Conservation (phyloP, 441 rosid genomes). For the Geranium incanum region DNA sequence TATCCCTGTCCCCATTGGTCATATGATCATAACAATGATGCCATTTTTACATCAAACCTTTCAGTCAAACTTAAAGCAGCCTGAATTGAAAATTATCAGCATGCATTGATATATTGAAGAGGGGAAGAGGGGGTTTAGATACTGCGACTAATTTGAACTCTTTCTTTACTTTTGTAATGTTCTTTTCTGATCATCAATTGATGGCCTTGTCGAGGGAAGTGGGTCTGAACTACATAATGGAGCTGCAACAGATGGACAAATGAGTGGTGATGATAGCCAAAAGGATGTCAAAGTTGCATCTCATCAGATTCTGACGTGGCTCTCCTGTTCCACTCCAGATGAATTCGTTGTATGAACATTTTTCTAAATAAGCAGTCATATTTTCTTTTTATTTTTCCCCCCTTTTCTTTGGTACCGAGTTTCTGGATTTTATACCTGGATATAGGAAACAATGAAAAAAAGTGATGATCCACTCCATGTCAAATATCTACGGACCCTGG, state of each 20-base stretch:
- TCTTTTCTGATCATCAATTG: slow-evolving; percentile 63
- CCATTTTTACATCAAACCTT: background rate
- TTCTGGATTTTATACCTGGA: slow-evolving; percentile 19
- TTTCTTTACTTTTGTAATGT: slow-evolving; percentile 16
- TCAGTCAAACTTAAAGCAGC: background rate
- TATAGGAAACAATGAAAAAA: slow-evolving; percentile 80
- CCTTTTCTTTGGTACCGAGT: slow-evolving; percentile 25
- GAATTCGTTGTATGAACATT: slow-evolving; percentile 70
- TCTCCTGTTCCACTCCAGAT: slow-evolving; percentile 82
- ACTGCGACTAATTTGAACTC: background rate
- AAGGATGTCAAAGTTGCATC: slow-evolving; percentile 33
- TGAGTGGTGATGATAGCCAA: slow-evolving; percentile 28
- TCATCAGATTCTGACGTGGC: slow-evolving; percentile 73
- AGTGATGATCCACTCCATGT: slow-evolving; percentile 83
- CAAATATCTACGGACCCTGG: slow-evolving; percentile 93
- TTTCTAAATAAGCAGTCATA: slow-evolving; percentile 16
- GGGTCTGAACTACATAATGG: slow-evolving; percentile 53
- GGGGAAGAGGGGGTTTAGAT: slow-evolving; percentile 12
- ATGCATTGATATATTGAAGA: slow-evolving; percentile 10
- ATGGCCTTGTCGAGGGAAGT: slow-evolving; percentile 71
- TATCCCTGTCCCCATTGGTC: too few relatives aligned
- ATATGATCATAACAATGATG: background rate
- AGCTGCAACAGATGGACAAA: slow-evolving; percentile 18
- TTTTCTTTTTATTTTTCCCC: slow-evolving; percentile 14
- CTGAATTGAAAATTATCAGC: background rate